Conservation (phyloP, 2,329 filamentous ascomycete genomes). For the Capronia americana region DNA sequence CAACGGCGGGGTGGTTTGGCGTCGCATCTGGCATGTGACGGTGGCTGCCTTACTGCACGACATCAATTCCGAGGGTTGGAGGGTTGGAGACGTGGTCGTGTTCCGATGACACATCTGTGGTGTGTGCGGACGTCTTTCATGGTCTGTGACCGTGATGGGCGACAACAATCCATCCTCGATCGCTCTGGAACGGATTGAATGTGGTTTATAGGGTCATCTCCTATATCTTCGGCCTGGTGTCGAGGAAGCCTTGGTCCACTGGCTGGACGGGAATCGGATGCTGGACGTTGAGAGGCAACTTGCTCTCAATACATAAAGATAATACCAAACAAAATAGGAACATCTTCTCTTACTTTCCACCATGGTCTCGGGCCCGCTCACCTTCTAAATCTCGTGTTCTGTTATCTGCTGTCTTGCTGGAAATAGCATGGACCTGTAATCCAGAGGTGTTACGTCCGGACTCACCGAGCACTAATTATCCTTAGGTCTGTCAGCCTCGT, state of each 20-base stretch:
- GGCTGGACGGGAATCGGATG: conserved; percentile 57
- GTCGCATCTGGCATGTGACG: conserved; percentile 48
- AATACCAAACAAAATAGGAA: conserved; percentile 45
- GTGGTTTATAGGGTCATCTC: conserved; percentile 59
- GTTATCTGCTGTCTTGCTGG: background rate
- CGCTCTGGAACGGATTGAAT: conserved; percentile 19
- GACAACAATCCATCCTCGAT: conserved; percentile 12
- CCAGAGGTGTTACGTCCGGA: background rate
- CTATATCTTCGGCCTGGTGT: conserved; percentile 59
- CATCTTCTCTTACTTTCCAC: conserved; percentile 28
- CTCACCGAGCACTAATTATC: background rate
- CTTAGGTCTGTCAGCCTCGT: background rate
- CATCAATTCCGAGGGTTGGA: conserved; percentile 19
- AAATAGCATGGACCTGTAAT: background rate
- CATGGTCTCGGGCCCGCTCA: background rate
- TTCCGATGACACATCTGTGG: conserved; percentile 40
- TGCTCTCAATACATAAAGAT: conserved; percentile 47
- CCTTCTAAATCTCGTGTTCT: background rate
- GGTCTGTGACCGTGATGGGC: conserved; percentile 45
- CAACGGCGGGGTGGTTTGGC: conserved; percentile 40
- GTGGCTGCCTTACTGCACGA: conserved; percentile 38
- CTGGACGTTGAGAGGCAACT: conserved; percentile 44
- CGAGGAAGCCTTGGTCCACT: conserved; percentile 48
- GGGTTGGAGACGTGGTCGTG: conserved; percentile 19
- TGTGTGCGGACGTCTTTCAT: conserved; percentile 43